Evolutionary conservation across 768 basidiomycete species (phyloP).

Genomic region (Amanita thiersii): DNA sequence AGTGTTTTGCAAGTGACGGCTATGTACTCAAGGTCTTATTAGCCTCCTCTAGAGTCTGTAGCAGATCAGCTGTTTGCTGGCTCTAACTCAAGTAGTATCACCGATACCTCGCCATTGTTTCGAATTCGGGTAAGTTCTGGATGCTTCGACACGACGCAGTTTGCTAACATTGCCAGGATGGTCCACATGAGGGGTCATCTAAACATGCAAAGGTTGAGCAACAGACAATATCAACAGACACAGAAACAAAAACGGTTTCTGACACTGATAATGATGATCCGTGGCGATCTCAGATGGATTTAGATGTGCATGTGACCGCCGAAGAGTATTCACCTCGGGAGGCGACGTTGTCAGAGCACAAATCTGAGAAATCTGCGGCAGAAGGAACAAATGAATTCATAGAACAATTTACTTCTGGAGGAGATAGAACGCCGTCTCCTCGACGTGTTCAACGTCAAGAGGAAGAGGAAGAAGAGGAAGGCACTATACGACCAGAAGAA

Average conservation of each 20-base stretch:
- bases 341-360: neutral
- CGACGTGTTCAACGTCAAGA: constrained; percentile 9
- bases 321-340: neutral
- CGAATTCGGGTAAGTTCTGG: constrained; percentile 1
- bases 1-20: too few species aligned
- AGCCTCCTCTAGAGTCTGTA: constrained; percentile 8
- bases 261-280: neutral
- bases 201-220: neutral
- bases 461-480: constrained; percentile 9
- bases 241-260: neutral
- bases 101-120: constrained; percentile 20
- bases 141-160: too few species aligned
- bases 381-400: too few species aligned
- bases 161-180: too few species aligned
- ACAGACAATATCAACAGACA: too few species aligned
- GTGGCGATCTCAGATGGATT: neutral
- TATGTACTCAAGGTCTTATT: too few species aligned
- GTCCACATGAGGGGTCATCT: neutral
- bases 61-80: constrained; percentile 20
- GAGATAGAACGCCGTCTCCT: neutral
- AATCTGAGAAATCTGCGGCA: too few species aligned
- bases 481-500: constrained; percentile 6
- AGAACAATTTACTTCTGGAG: neutral
- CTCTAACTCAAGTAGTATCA: constrained; percentile 27
- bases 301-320: constrained; percentile 1